Evolutionary conservation across 495 filamentous ascomycete species (phyloP).

Genomic region (Trichoderma gamsii): DNA sequence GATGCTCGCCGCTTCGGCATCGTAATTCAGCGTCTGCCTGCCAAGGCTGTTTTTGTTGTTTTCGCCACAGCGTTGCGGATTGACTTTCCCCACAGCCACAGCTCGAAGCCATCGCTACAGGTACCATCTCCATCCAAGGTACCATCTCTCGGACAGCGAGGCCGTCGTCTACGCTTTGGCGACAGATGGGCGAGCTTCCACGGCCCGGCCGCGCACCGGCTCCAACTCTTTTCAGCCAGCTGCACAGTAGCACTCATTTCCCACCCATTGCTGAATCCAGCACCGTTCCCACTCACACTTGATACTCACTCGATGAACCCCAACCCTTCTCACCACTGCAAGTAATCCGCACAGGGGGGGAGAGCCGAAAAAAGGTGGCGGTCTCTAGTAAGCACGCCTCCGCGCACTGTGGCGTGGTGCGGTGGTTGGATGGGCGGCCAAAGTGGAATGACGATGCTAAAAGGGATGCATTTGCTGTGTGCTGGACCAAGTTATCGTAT

Average conservation of each 20-base stretch:
- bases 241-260: background rate
- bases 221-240: background rate
- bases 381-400: background rate
- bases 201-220: slow-evolving; percentile 11
- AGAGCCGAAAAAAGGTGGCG: background rate
- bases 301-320: background rate
- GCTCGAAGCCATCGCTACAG: too few relatives aligned
- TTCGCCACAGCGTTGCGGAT: background rate
- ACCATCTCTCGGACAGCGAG: background rate
- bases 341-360: background rate
- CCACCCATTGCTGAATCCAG: background rate
- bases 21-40: background rate
- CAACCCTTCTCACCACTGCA: slow-evolving; percentile 9
- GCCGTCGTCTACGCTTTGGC: background rate
- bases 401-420: slow-evolving; percentile 1
- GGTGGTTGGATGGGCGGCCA: background rate
- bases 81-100: background rate
- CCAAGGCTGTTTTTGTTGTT: background rate
- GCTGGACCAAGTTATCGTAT: background rate
- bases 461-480: background rate
- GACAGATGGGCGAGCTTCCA: background rate
- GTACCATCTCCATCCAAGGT: background rate
- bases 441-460: slow-evolving; percentile 5
- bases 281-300: background rate
- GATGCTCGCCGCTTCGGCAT: background rate